A percentile compares a stretch with the other conserved stretches of the same genome.
phyloP scores from a whole-genome alignment of 2,329 filamentous ascomycete genomes.

The Aureobasidium lini region DNA sequence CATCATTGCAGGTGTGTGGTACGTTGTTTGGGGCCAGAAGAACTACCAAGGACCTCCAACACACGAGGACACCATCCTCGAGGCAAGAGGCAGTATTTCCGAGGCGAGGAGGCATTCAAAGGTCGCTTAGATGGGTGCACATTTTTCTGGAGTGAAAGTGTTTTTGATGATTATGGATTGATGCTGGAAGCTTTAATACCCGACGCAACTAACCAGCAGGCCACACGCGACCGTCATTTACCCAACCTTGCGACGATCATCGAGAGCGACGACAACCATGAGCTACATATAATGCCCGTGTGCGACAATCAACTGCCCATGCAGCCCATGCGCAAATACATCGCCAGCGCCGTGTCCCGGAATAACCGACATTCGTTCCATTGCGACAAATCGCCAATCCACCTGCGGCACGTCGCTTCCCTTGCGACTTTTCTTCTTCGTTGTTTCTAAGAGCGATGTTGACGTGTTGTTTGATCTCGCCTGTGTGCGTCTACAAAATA shows the following conservation, averaged over 20 bases:
- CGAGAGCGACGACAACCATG: slow-evolving; percentile 7
- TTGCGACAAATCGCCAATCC: not conserved
- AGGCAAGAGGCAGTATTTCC: not conserved
- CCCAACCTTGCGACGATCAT: not conserved
- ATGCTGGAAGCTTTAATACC: not conserved
- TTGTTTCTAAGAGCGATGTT: not conserved
- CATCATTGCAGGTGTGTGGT: slow-evolving; percentile 56
- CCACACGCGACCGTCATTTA: not conserved
- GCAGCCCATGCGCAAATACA: slow-evolving; percentile 1
- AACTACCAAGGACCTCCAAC: slow-evolving; percentile 55
- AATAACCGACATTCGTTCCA: not conserved
- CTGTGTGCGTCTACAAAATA: not conserved
- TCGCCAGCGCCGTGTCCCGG: not conserved
- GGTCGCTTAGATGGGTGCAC: not conserved
- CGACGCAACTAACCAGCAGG: slow-evolving; percentile 6
- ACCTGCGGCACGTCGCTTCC: not conserved
- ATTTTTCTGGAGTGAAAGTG: not conserved
- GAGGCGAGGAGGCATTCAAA: slow-evolving; percentile 3
- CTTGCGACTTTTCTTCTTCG: not conserved
- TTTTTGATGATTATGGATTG: not conserved
- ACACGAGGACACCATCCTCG: slow-evolving; percentile 26
- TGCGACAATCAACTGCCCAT: not conserved
- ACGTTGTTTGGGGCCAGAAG: slow-evolving; percentile 61
- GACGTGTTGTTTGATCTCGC: not conserved
- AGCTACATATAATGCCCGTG: not conserved